These are phyloP conservation scores for Calendula officinalis DNA, from an alignment of 129 eudicot species.

Conservation along the genomic window DNA sequence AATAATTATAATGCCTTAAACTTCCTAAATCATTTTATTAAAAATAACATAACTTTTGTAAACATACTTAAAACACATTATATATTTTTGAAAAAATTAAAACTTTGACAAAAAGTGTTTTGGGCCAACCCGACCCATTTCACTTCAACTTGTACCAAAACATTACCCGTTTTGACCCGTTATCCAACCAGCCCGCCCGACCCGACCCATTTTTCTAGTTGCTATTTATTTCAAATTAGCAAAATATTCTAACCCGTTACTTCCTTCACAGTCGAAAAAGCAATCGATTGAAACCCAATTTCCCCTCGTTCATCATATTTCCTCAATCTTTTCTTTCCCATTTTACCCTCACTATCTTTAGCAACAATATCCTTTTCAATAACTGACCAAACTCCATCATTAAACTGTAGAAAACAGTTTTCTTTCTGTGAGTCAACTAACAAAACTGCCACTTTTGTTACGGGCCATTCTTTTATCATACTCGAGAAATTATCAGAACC, in stretches of 20 bases:
- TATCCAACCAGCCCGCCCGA: not conserved
- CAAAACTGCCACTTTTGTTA: constrained; percentile 66
- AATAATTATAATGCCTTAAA: too few species aligned
- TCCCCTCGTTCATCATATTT: constrained; percentile 31
- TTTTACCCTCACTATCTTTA: constrained; percentile 12
- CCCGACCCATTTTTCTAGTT: not conserved
- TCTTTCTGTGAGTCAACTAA: constrained; percentile 60
- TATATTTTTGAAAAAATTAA: not conserved
- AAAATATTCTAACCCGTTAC: constrained; percentile 38
- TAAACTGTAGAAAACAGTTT: constrained; percentile 53
- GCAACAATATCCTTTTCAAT: constrained; percentile 38
- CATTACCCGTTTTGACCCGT: not conserved
- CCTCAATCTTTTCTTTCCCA: constrained; percentile 14
- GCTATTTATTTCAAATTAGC: not conserved
- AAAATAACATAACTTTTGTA: not conserved
- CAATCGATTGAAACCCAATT: constrained; percentile 40
- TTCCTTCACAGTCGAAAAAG: constrained; percentile 47
- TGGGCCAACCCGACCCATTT: not conserved
- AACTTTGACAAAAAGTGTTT: not conserved
- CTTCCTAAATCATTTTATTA: not conserved
- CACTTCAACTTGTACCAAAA: not conserved
- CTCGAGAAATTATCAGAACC: constrained; percentile 43
- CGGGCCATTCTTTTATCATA: constrained; percentile 46
- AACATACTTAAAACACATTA: not conserved
- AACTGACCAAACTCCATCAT: constrained; percentile 69